Percentiles rank a stretch among this genome's conserved stretches.
Evolutionary conservation across 768 basidiomycete genomes (phyloP).

Genomic region (Stropharia rugosoannulata): DNA sequence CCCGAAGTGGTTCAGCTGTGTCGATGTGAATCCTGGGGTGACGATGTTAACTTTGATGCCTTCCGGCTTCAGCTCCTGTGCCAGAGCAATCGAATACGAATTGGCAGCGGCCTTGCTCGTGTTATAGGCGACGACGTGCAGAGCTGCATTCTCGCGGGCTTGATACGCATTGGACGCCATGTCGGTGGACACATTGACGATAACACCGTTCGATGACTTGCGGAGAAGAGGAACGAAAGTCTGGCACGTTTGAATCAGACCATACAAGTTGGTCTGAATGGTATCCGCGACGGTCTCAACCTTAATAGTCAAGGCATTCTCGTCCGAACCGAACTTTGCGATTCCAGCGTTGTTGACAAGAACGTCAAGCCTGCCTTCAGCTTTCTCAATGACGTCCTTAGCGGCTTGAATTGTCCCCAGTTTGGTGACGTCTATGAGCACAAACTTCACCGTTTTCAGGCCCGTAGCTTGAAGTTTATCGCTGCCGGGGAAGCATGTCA

Average conservation of each 20-base stretch:
- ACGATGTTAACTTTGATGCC: conserved; percentile 61
- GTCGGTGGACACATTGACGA: conserved; percentile 41
- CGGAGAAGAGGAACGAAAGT: conserved; percentile 42
- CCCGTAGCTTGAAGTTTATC: conserved; percentile 30
- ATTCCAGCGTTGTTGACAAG: conserved; percentile 47
- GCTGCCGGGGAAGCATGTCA: conserved; percentile 13
- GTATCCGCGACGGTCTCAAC: conserved; percentile 31
- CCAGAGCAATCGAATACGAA: conserved; percentile 57
- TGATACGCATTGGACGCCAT: conserved; percentile 43
- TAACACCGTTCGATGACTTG: conserved; percentile 30
- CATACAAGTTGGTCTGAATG: conserved; percentile 44
- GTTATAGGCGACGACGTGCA: conserved; percentile 53
- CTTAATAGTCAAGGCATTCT: conserved; percentile 34
- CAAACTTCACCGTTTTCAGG: conserved; percentile 28
- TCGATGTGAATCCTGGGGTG: conserved; percentile 57
- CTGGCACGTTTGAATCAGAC: conserved; percentile 40
- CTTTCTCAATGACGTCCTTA: conserved; percentile 32
- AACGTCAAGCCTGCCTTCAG: conserved; percentile 41
- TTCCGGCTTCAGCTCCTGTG: conserved; percentile 56
- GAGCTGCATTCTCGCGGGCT: conserved; percentile 25
- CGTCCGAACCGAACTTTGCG: conserved; percentile 18
- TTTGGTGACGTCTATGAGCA: conserved; percentile 41
- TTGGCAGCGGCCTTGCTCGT: conserved; percentile 72
- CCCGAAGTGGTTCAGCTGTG: conserved; percentile 38
- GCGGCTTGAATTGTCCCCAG: conserved; percentile 32